Base-by-base conservation (phyloP, 208 protist species). In the Leishmania turanica region DNA sequence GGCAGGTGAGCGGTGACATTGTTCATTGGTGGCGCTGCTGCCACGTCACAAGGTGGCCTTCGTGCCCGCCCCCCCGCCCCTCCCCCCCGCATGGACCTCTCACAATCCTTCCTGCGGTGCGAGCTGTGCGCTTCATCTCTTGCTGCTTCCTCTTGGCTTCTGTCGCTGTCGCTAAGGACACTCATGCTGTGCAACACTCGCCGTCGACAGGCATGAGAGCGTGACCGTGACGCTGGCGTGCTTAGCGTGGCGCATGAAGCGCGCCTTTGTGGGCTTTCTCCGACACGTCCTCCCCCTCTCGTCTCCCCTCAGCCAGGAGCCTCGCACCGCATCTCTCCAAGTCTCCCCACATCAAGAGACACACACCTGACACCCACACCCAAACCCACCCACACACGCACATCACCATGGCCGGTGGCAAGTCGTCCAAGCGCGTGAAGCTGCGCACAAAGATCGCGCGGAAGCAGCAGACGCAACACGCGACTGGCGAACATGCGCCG, bases 391-490 rank as follows among this genome's bases (percentile, higher is more conserved):
- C 24, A 27, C 72, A 58, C 24, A 54, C 51, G 62, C 31, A 19
- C 8, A 40, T 37, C 47, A 21, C 27, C 54, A 85, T 85, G 82
- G 82, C 72, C 15, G 82, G 77, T 3, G 82, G 77, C 0, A 85
- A 85, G 77, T 82, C 77, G 3, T 75, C 77, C 3, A 85, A 85
- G 72, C 82, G 82, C 21, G 82, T 85, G 19, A 85, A 64, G 31
- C 71, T 85, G 64, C 82, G 82, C 47, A 45, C 71, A 9, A 85
- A 85, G 72, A 62, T 76, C 0, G 71, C 60, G 4, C 77, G 82
- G 9, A 78, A 64, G 54, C 70, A 82, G 53, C 9, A 56, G 31
- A 51, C 73, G 21, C 40, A 70, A 7, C 76, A 72, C n/a, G 37
- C n/a, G 37, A 34, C 53, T 60, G 47, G 15, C 21, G 58, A 69